Evolutionary conservation across 2,329 filamentous ascomycete genomes (phyloP).

Genomic region (Paramyrothecium roridum): DNA sequence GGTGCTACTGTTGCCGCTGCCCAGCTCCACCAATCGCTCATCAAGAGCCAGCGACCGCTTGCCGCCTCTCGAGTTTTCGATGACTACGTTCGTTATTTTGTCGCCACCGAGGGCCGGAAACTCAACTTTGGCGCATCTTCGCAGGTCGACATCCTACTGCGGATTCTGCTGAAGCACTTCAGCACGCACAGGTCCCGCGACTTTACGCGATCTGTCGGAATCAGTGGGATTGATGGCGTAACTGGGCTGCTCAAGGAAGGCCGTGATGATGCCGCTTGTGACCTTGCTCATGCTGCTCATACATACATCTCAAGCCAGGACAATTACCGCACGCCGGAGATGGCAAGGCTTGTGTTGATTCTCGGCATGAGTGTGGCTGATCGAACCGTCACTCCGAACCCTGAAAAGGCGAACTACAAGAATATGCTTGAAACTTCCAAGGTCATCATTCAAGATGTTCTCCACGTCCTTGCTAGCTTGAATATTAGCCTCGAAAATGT

Average conservation of each 20-base stretch:
- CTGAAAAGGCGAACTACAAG: constrained; percentile 29
- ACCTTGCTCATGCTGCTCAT: constrained; percentile 28
- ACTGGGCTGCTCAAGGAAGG: constrained; percentile 20
- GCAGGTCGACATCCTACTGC: constrained; percentile 25
- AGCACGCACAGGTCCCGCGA: constrained; percentile 26
- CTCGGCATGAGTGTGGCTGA: constrained; percentile 29
- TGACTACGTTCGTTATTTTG: constrained; percentile 27
- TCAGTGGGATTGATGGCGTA: constrained; percentile 24
- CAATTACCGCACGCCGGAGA: constrained; percentile 20
- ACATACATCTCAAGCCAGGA: constrained; percentile 27
- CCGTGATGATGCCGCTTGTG: constrained; percentile 24
- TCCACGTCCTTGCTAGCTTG: constrained; percentile 32
- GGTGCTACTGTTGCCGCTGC: constrained; percentile 28
- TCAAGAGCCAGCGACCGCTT: constrained; percentile 16
- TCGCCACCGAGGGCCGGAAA: constrained; percentile 24
- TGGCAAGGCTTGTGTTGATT: constrained; percentile 29
- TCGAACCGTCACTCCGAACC: constrained; percentile 29
- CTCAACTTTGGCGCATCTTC: constrained; percentile 19
- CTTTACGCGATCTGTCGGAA: constrained; percentile 32
- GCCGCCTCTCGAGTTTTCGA: constrained; percentile 22
- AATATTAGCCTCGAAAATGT: constrained; percentile 40
- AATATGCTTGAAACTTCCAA: constrained; percentile 34
- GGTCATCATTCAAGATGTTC: constrained; percentile 35
- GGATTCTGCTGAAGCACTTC: constrained; percentile 28
- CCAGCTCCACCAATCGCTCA: constrained; percentile 29